Evolutionary conservation across 1,139 yeast species (phyloP).

Genomic region (Kazachstania sp.): DNA sequence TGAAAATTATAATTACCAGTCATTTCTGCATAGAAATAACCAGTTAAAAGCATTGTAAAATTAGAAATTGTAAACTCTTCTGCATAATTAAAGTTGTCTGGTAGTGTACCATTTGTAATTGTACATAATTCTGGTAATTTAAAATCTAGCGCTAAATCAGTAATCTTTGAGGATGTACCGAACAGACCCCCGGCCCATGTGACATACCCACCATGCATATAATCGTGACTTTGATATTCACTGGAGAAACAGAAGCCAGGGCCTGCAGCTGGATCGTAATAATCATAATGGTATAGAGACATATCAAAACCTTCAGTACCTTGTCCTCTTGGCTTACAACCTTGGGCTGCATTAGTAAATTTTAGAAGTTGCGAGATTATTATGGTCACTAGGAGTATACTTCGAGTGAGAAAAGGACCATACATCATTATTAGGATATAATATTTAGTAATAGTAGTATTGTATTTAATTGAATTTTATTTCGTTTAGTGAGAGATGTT

Average conservation of each 20-base stretch:
- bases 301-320: neutral
- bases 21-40: slow-evolving; percentile 21
- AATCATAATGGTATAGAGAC: neutral
- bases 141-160: neutral
- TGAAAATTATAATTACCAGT: slow-evolving; percentile 21
- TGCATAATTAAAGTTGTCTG: neutral
- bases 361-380: too few species aligned
- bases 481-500: too few species aligned
- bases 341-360: neutral
- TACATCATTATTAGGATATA: too few species aligned
- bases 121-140: neutral
- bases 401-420: too few species aligned
- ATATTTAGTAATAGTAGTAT: too few species aligned
- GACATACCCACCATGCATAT: neutral
- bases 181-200: neutral
- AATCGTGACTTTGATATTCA: neutral
- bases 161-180: neutral
- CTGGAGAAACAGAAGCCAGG: neutral
- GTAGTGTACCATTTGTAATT: neutral
- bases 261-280: neutral
- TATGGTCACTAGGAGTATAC: too few species aligned
- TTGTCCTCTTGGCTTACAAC: neutral
- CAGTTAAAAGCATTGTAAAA: slow-evolving; percentile 20
- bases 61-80: slow-evolving; percentile 6
- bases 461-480: too few species aligned